These are phyloP conservation scores for Chlamydomonas schloesseri DNA, from an alignment of 139 green algal species.

Conservation along the genomic window DNA sequence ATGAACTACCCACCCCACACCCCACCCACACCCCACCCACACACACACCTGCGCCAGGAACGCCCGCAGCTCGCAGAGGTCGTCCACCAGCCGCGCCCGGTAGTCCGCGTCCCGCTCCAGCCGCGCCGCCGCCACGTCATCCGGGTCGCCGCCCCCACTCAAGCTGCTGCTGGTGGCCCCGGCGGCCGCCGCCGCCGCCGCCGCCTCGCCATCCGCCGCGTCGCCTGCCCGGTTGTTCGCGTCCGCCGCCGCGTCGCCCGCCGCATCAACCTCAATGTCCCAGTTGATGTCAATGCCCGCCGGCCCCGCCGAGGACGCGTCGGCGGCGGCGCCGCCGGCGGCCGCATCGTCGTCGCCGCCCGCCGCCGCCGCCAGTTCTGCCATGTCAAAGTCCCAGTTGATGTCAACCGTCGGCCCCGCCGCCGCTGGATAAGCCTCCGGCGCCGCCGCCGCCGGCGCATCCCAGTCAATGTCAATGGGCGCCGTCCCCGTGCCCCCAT, in stretches of 20 bases:
- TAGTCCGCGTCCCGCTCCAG: conserved; percentile 53
- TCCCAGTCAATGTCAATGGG: conserved; percentile 68
- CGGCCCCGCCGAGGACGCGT: conserved; percentile 4
- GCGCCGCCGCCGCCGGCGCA: conserved; percentile 41
- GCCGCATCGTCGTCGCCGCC: not conserved
- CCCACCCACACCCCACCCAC: not conserved
- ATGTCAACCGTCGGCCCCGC: conserved; percentile 47
- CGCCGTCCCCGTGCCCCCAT: not conserved
- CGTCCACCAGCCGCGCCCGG: conserved; percentile 61
- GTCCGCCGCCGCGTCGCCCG: conserved; percentile 10
- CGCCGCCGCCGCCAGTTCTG: conserved; percentile 46
- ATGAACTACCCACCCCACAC: not conserved
- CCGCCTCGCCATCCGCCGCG: not conserved
- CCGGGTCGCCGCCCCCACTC: conserved; percentile 1
- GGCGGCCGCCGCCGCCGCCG: not conserved
- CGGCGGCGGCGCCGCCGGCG: not conserved
- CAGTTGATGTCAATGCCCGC: conserved; percentile 42
- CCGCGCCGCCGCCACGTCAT: conserved; percentile 44
- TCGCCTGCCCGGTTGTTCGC: conserved; percentile 14
- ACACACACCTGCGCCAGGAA: conserved; percentile 60
- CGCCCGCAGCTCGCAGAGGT: conserved; percentile 70
- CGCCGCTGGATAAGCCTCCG: not conserved
- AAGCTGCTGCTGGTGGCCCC: not conserved
- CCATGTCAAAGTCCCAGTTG: conserved; percentile 78
- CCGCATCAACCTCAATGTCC: conserved; percentile 47